Conservation (phyloP, 768 basidiomycete genomes). For the Lenzites betulinus region DNA sequence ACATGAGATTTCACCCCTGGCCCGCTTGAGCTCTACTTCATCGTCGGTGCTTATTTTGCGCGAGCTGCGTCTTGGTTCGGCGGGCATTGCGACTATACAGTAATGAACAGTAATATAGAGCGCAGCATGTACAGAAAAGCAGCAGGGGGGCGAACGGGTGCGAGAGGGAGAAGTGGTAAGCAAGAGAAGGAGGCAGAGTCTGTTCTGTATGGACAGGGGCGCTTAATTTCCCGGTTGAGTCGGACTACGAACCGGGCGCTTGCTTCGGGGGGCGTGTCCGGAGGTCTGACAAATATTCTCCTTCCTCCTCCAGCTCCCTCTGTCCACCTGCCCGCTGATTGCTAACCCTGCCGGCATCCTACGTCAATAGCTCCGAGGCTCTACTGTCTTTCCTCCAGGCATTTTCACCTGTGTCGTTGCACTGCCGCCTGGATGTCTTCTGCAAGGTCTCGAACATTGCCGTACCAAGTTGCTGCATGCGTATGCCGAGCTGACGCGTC, state of each 20-base stretch:
- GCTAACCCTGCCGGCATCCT: too few species aligned
- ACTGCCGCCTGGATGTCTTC: too few species aligned
- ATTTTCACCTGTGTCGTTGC: too few species aligned
- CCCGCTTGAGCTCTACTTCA: slow-evolving; percentile 74
- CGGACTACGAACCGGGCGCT: neutral
- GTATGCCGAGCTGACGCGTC: too few species aligned
- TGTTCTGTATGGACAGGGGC: neutral
- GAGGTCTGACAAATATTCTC: neutral
- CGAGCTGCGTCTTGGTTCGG: slow-evolving; percentile 27
- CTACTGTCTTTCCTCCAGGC: too few species aligned
- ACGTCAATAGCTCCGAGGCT: too few species aligned
- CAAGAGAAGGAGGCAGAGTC: neutral
- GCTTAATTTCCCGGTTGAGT: neutral
- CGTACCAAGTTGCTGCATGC: too few species aligned
- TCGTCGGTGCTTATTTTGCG: slow-evolving; percentile 29
- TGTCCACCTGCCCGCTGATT: neutral
- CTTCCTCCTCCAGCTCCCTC: too few species aligned
- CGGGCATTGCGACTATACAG: slow-evolving; percentile 24
- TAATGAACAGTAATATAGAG: neutral
- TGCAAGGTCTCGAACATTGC: too few species aligned
- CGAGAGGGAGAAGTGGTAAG: neutral
- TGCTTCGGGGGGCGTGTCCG: neutral
- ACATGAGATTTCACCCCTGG: slow-evolving; percentile 74
- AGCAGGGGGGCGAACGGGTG: neutral
- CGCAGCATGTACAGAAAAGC: too few species aligned